Percentiles rank a stretch among this genome's conserved stretches.
Evolutionary conservation across 192 early-diverging fungal species (phyloP).

Genomic region (Spizellomyces punctatus): DNA sequence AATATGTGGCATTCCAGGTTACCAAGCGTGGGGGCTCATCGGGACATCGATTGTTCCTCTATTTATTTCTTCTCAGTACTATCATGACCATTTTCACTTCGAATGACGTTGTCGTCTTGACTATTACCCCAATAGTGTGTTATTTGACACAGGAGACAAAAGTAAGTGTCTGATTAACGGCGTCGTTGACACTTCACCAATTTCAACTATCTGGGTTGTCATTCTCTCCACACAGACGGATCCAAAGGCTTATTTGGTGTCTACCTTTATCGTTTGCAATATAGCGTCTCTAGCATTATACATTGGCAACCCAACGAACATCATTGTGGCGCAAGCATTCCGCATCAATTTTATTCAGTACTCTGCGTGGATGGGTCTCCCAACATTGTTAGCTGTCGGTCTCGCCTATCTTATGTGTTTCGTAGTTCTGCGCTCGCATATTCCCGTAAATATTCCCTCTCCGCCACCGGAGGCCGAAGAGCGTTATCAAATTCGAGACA

Average conservation of each 20-base stretch:
- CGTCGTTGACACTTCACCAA: too few relatives aligned
- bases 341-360: conserved; percentile 72
- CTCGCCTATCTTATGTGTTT: conserved; percentile 59
- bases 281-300: conserved; percentile 76
- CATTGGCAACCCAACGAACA: conserved; percentile 89
- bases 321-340: conserved; percentile 80
- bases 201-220: too few relatives aligned
- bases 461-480: conserved; percentile 14
- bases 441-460: conserved; percentile 14
- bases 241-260: conserved; percentile 65
- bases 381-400: conserved; percentile 58
- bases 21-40: conserved; percentile 49
- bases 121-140: conserved; percentile 76
- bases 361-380: conserved; percentile 83
- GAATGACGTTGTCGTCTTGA: conserved; percentile 87
- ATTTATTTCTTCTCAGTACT: conserved; percentile 70
- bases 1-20: conserved; percentile 24
- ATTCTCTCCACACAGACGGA: conserved; percentile 29
- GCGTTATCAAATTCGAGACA: conserved; percentile 56
- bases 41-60: conserved; percentile 62
- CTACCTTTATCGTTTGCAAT: conserved; percentile 78
- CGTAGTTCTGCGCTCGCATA: conserved; percentile 43
- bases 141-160: conserved; percentile 71
- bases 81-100: conserved; percentile 74
- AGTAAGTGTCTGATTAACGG: conserved; percentile 19